Evolutionary conservation across 306 rosid genomes (phyloP).

Genomic region (Amphicarpaea edgeworthii): DNA sequence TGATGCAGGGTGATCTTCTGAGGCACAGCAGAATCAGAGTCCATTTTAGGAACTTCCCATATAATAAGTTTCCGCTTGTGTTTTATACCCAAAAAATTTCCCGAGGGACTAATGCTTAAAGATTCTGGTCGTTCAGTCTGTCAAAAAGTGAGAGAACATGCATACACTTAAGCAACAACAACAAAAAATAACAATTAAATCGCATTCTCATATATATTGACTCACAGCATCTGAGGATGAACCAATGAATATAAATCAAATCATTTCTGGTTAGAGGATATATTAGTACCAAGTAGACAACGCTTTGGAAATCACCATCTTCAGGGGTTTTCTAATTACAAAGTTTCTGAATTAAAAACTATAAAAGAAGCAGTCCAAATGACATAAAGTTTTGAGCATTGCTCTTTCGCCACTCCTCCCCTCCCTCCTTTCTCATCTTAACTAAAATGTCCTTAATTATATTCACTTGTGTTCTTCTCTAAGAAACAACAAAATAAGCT

Average conservation of each 20-base stretch:
- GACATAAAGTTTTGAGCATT: not conserved
- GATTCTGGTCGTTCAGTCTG: slow-evolving; percentile 76
- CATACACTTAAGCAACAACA: slow-evolving; percentile 41
- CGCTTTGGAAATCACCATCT: slow-evolving; percentile 22
- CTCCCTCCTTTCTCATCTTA: not conserved
- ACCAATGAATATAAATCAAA: slow-evolving; percentile 12
- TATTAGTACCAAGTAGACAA: not conserved
- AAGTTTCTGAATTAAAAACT: not conserved
- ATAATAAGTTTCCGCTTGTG: slow-evolving; percentile 74
- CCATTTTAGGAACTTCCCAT: slow-evolving; percentile 71
- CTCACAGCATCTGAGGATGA: slow-evolving; percentile 10
- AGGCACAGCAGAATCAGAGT: slow-evolving; percentile 50
- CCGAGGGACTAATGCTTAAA: slow-evolving; percentile 70
- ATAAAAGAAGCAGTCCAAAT: slow-evolving; percentile 22
- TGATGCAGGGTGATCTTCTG: slow-evolving; percentile 84
- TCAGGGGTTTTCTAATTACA: not conserved
- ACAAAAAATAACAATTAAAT: not conserved
- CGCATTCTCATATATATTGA: slow-evolving; percentile 7
- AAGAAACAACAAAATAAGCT: not conserved
- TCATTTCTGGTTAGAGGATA: not conserved
- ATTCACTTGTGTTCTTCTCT: not conserved
- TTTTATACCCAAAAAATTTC: slow-evolving; percentile 73
- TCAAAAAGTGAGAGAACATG: slow-evolving; percentile 43
- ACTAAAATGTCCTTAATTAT: not conserved
- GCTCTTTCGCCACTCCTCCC: not conserved